Conservation (phyloP, 495 filamentous ascomycete species). For the Chaetomium cochliodes region DNA sequence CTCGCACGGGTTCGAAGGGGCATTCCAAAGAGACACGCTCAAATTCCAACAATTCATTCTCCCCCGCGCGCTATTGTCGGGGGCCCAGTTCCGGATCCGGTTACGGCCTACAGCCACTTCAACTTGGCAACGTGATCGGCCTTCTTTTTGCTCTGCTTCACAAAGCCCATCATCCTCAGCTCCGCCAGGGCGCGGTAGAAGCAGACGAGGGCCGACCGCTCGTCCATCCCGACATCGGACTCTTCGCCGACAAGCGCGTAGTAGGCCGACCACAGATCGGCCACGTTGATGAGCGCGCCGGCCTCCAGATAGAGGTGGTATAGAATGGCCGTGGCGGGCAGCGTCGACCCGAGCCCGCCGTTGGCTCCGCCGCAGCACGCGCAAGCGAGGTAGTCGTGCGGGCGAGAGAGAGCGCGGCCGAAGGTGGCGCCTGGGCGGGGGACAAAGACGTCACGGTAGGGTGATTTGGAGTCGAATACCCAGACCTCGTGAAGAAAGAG, state of each 20-base stretch:
- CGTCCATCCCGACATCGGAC: slow-evolving; percentile 42
- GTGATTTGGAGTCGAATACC: slow-evolving; percentile 76
- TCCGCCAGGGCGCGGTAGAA: slow-evolving; percentile 87
- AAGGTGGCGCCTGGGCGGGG: slow-evolving; percentile 75
- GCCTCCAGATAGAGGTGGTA: slow-evolving; percentile 93
- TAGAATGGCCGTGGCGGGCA: slow-evolving; percentile 76
- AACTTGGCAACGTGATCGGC: slow-evolving; percentile 85
- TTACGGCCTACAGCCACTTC: slow-evolving; percentile 42
- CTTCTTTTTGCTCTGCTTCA: slow-evolving; percentile 89
- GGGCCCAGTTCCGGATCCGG: slow-evolving; percentile 9
- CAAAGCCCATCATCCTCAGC: slow-evolving; percentile 76
- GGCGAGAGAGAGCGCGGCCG: slow-evolving; percentile 74
- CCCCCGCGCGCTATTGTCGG: background rate
- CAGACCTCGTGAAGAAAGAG: slow-evolving; percentile 78
- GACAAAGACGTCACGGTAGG: slow-evolving; percentile 77
- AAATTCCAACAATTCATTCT: slow-evolving; percentile 14
- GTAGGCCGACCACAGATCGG: slow-evolving; percentile 89
- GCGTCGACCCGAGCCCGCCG: slow-evolving; percentile 55
- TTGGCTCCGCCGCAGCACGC: slow-evolving; percentile 57
- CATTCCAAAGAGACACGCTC: slow-evolving; percentile 8
- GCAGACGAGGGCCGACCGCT: slow-evolving; percentile 59
- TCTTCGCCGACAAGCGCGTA: slow-evolving; percentile 69
- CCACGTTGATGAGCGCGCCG: slow-evolving; percentile 80
- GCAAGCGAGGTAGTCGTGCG: slow-evolving; percentile 84
- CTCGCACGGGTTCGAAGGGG: background rate